phyloP scores from a whole-genome alignment of 345 rosid genomes.

The Linum lewisii region DNA sequence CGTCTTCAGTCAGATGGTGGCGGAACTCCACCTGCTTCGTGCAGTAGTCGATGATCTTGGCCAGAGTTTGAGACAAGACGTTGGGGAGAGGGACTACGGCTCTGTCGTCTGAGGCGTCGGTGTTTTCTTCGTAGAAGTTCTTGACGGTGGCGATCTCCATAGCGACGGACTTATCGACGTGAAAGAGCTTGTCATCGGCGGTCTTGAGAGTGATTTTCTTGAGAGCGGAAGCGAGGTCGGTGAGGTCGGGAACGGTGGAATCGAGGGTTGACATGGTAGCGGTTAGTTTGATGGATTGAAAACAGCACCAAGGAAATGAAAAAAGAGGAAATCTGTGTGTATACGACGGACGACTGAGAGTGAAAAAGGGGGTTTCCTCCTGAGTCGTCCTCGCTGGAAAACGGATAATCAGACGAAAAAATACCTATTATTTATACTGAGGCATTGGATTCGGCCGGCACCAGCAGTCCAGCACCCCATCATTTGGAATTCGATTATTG shows the following conservation, averaged over 20 bases:
- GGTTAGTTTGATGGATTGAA: too few relatives aligned
- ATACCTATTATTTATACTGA: too few relatives aligned
- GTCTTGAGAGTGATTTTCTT: constrained; percentile 16
- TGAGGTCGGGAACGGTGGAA: neutral
- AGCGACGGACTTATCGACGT: constrained; percentile 22
- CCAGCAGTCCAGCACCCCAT: too few relatives aligned
- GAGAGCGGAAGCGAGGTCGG: neutral
- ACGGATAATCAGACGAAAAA: too few relatives aligned
- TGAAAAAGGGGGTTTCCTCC: too few relatives aligned
- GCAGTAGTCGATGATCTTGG: constrained; percentile 21
- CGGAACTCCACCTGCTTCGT: constrained; percentile 15
- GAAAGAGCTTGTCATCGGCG: constrained; percentile 14
- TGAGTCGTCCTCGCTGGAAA: too few relatives aligned
- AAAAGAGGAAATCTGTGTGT: too few relatives aligned
- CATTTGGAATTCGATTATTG: too few relatives aligned
- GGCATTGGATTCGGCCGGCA: too few relatives aligned
- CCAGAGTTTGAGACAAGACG: constrained; percentile 15
- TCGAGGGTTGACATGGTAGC: too few relatives aligned
- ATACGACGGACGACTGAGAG: too few relatives aligned
- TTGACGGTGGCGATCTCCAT: constrained; percentile 23
- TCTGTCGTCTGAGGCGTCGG: neutral
- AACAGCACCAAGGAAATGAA: too few relatives aligned
- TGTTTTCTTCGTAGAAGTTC: constrained; percentile 11
- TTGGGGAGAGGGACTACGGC: constrained; percentile 22
- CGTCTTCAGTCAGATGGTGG: neutral